A percentile compares a stretch with the other conserved stretches of the same genome.
phyloP scores from a whole-genome alignment of 2,329 filamentous ascomycete genomes.

The Alternaria infectoria region DNA sequence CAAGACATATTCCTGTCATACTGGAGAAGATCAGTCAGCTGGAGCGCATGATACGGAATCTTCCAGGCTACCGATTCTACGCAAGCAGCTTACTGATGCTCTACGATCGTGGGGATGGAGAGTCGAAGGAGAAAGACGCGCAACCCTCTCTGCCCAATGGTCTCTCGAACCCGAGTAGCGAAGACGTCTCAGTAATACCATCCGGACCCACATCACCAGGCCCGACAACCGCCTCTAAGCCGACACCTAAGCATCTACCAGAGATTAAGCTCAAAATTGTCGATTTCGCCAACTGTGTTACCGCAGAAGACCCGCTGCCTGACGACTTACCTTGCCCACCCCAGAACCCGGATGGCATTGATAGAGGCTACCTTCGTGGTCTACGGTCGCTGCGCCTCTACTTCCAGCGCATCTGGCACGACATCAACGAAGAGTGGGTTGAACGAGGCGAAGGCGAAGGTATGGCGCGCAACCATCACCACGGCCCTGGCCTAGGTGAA shows the following conservation, averaged over 20 bases:
- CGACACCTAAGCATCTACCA: conserved; percentile 37
- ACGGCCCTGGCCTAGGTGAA: conserved; percentile 43
- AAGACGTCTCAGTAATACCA: conserved; percentile 23
- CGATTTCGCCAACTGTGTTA: conserved; percentile 97
- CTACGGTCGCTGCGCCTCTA: conserved; percentile 79
- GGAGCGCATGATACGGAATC: conserved; percentile 78
- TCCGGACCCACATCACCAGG: conserved; percentile 37
- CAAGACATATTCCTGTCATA: conserved; percentile 86
- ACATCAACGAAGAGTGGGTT: conserved; percentile 63
- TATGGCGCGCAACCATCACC: conserved; percentile 40
- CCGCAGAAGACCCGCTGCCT: conserved; percentile 73
- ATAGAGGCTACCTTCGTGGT: conserved; percentile 87
- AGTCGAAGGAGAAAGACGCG: conserved; percentile 51
- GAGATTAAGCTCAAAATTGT: conserved; percentile 94
- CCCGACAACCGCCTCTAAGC: conserved; percentile 13
- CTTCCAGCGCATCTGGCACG: conserved; percentile 84
- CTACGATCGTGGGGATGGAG: conserved; percentile 81
- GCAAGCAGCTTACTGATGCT: conserved; percentile 93
- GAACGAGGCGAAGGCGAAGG: conserved; percentile 53
- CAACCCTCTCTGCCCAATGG: conserved; percentile 16
- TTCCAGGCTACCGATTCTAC: conserved; percentile 92
- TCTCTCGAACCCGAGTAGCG: conserved; percentile 20
- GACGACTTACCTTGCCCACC: conserved; percentile 76
- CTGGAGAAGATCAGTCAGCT: conserved; percentile 82
- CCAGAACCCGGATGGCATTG: conserved; percentile 77